Percentiles rank a stretch among this genome's conserved stretches.
Evolutionary conservation across 2,329 filamentous ascomycete genomes (phyloP).

Genomic region (Ceratocystis cacaofunesta): DNA sequence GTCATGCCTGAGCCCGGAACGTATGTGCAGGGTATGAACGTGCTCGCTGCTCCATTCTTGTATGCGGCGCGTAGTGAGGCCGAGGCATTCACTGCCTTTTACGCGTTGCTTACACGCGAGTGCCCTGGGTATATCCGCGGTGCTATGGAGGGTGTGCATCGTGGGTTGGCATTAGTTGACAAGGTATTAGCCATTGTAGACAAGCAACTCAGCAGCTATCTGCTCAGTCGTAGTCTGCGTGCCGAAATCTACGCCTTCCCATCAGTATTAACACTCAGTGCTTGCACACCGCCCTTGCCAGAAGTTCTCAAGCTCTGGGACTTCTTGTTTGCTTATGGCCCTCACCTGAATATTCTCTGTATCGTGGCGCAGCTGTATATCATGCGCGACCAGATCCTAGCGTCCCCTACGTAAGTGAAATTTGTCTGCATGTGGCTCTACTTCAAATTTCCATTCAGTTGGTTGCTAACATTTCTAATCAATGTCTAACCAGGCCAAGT

Average conservation of each 20-base stretch:
- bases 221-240: conserved; percentile 73
- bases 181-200: conserved; percentile 85
- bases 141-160: conserved; percentile 94
- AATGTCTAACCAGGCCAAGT: conserved; percentile 51
- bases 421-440: too few relatives aligned
- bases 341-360: conserved; percentile 87
- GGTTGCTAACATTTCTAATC: too few relatives aligned
- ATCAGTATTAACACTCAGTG: conserved; percentile 83
- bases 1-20: conserved; percentile 54
- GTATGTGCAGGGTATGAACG: conserved; percentile 98
- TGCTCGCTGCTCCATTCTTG: conserved; percentile 85
- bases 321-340: conserved; percentile 89
- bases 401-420: conserved; percentile 57
- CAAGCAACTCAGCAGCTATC: conserved; percentile 67
- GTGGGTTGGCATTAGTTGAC: conserved; percentile 79
- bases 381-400: conserved; percentile 69
- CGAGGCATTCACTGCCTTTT: conserved; percentile 84
- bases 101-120: conserved; percentile 72
- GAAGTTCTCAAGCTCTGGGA: conserved; percentile 93
- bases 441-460: too few relatives aligned
- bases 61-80: conserved; percentile 90
- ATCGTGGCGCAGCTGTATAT: conserved; percentile 90
- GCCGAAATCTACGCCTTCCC: conserved; percentile 96
- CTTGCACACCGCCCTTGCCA: conserved; percentile 85
- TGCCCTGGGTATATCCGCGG: conserved; percentile 88